phyloP scores from a whole-genome alignment of 2,329 filamentous ascomycete species.

The Ascochyta koolunga region DNA sequence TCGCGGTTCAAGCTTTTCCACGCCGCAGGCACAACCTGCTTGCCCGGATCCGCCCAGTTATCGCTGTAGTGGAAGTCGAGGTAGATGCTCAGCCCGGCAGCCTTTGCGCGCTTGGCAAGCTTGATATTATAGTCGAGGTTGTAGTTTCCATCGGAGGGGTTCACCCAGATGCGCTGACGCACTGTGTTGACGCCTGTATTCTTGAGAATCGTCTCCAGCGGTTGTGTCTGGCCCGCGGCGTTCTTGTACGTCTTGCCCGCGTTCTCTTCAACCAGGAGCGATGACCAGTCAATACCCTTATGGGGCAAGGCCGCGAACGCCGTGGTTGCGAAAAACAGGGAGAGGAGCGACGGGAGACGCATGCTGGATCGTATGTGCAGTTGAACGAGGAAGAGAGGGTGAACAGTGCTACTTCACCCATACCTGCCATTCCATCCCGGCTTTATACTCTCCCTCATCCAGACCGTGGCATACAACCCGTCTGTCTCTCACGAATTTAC shows the following conservation, averaged over 20 bases:
- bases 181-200: conserved; percentile 71
- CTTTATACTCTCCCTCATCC: conserved; percentile 2
- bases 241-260: conserved; percentile 67
- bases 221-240: conserved; percentile 56
- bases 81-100: conserved; percentile 65
- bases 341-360: conserved; percentile 34
- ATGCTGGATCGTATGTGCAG: conserved; percentile 22
- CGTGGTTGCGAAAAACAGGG: conserved; percentile 26
- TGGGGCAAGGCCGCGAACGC: conserved; percentile 61
- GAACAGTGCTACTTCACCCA: neutral
- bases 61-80: conserved; percentile 72
- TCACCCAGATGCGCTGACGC: conserved; percentile 75
- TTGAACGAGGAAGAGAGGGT: neutral
- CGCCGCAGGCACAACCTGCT: conserved; percentile 67
- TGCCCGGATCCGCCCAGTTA: conserved; percentile 71
- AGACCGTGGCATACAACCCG: neutral
- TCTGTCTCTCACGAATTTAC: neutral
- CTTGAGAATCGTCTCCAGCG: conserved; percentile 68
- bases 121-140: conserved; percentile 72
- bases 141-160: conserved; percentile 65
- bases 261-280: conserved; percentile 66
- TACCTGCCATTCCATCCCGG: neutral
- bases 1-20: conserved; percentile 66
- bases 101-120: conserved; percentile 69
- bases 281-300: conserved; percentile 74